Percentiles rank a stretch among this genome's conserved stretches.
These are phyloP conservation scores for Drechslerella dactyloides DNA, from an alignment of 2,329 filamentous ascomycete species.

Conservation along the genomic window DNA sequence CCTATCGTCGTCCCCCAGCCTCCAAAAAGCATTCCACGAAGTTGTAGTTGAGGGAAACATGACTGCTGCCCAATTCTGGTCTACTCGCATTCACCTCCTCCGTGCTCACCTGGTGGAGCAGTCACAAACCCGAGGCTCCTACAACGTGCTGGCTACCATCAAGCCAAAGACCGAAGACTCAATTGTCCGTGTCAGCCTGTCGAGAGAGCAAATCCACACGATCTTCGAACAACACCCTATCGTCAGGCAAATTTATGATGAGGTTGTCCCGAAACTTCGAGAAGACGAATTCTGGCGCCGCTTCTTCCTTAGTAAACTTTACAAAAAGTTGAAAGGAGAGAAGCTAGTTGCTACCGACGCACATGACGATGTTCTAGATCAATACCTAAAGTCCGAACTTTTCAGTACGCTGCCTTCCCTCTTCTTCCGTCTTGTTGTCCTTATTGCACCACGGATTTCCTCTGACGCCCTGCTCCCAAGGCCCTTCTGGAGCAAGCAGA, in stretches of 20 bases:
- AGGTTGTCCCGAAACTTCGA: slow-evolving; percentile 81
- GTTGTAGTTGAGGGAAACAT: slow-evolving; percentile 78
- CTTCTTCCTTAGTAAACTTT: slow-evolving; percentile 89
- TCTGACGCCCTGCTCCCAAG: slow-evolving; percentile 10
- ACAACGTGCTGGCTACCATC: slow-evolving; percentile 90
- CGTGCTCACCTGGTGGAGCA: slow-evolving; percentile 89
- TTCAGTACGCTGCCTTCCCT: slow-evolving; percentile 58
- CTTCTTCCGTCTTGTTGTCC: too few species aligned
- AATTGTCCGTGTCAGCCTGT: slow-evolving; percentile 80
- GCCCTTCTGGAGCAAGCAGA: slow-evolving; percentile 61
- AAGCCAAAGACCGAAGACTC: slow-evolving; percentile 79
- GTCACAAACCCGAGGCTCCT: slow-evolving; percentile 83
- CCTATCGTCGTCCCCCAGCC: slow-evolving; percentile 75
- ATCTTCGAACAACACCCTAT: slow-evolving; percentile 93
- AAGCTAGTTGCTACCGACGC: slow-evolving; percentile 78
- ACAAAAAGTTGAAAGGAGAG: slow-evolving; percentile 90
- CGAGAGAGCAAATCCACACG: slow-evolving; percentile 87
- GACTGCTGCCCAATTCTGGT: slow-evolving; percentile 95
- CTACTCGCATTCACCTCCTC: slow-evolving; percentile 80
- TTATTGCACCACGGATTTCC: background rate
- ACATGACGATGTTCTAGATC: slow-evolving; percentile 80
- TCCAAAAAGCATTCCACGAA: slow-evolving; percentile 87
- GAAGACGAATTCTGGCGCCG: slow-evolving; percentile 88
- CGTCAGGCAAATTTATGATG: slow-evolving; percentile 87
- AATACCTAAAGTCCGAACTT: slow-evolving; percentile 78